These are phyloP conservation scores for Pleurotus cornucopiae DNA, from an alignment of 768 basidiomycete genomes.

Conservation along the genomic window DNA sequence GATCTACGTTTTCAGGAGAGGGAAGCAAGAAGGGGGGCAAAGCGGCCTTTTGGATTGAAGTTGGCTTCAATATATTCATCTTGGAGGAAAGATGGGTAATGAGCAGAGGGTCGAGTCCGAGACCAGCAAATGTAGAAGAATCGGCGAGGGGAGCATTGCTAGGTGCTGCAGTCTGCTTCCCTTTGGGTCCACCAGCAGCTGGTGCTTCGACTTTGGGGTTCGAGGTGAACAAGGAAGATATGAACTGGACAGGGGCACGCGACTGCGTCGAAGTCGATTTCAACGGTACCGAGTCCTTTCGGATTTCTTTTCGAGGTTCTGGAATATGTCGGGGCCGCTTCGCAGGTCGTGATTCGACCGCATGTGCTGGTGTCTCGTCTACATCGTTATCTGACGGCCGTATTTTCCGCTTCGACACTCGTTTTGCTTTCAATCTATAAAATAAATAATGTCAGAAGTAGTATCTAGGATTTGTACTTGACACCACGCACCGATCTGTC, in stretches of 20 bases:
- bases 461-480: slow-evolving; percentile 6
- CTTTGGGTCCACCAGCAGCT: slow-evolving; percentile 15
- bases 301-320: slow-evolving; percentile 9
- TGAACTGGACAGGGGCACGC: slow-evolving; percentile 51
- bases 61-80: slow-evolving; percentile 82
- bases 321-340: slow-evolving; percentile 42
- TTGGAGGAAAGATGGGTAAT: slow-evolving; percentile 73
- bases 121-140: slow-evolving; percentile 73
- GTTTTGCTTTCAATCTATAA: slow-evolving; percentile 69
- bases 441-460: slow-evolving; percentile 15
- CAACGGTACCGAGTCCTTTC: slow-evolving; percentile 12
- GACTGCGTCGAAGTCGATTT: slow-evolving; percentile 20
- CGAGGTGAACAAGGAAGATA: slow-evolving; percentile 86
- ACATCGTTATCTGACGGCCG: slow-evolving; percentile 29
- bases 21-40: slow-evolving; percentile 46
- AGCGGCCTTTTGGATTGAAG: slow-evolving; percentile 83
- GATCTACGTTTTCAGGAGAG: slow-evolving; percentile 32
- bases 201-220: slow-evolving; percentile 67
- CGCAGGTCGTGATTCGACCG: slow-evolving; percentile 30
- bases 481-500: slow-evolving; percentile 63
- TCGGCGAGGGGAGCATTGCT: slow-evolving; percentile 82
- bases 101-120: slow-evolving; percentile 82
- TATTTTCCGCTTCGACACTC: slow-evolving; percentile 57
- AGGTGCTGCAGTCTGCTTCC: slow-evolving; percentile 37
- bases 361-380: slow-evolving; percentile 11